Conservation (phyloP, 352 stramenopile species). For the Phytopythium mirpurense region DNA sequence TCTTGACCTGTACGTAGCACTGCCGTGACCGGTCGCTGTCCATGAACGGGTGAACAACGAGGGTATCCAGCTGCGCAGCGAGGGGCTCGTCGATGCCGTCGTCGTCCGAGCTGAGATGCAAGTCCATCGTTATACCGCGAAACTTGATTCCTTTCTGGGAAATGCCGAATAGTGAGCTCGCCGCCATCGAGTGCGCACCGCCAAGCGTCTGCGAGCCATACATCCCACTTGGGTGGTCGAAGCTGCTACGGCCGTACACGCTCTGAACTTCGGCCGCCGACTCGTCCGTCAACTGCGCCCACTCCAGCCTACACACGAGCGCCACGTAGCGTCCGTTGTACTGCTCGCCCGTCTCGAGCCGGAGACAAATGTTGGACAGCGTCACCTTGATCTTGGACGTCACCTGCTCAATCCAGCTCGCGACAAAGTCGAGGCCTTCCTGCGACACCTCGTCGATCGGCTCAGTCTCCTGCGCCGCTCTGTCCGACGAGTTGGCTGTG, state of each 20-base stretch:
- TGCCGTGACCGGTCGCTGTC: constrained; percentile 55
- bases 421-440: constrained; percentile 88
- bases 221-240: constrained; percentile 22
- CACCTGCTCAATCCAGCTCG: constrained; percentile 87
- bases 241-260: constrained; percentile 47
- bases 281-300: constrained; percentile 82
- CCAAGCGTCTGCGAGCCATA: constrained; percentile 27
- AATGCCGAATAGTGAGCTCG: constrained; percentile 76
- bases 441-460: constrained; percentile 76
- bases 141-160: constrained; percentile 86
- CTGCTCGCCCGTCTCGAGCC: constrained; percentile 62
- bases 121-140: constrained; percentile 74
- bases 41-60: constrained; percentile 63
- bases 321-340: constrained; percentile 60
- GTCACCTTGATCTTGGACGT: constrained; percentile 90
- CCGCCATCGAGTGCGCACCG: constrained; percentile 72
- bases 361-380: constrained; percentile 79
- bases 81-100: constrained; percentile 26
- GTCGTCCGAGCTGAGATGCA: constrained; percentile 60
- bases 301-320: constrained; percentile 69
- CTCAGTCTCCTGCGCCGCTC: constrained; percentile 15
- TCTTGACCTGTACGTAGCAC: constrained; percentile 81
- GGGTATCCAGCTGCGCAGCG: constrained; percentile 20
- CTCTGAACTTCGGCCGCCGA: constrained; percentile 72
- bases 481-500: background rate